phyloP scores from a whole-genome alignment of 2,329 filamentous ascomycete genomes.

The Rhynchosporium secalis region DNA sequence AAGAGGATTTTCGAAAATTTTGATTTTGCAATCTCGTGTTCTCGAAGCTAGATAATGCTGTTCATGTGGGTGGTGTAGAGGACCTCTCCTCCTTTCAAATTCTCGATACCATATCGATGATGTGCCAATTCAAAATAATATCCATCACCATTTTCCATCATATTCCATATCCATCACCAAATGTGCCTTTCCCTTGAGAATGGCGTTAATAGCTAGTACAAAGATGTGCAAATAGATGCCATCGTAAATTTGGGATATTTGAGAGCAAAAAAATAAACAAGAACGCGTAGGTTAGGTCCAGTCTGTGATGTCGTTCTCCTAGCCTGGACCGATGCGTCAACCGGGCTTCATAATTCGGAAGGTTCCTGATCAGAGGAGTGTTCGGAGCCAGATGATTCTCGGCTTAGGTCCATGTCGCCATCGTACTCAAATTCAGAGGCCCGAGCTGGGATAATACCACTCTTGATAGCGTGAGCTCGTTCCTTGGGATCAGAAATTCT shows the following conservation, averaged over 20 bases:
- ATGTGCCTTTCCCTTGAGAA: neutral
- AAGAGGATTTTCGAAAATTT: neutral
- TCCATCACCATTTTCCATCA: neutral
- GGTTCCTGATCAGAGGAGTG: neutral
- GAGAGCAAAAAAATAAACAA: neutral
- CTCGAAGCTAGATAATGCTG: slow-evolving; percentile 1
- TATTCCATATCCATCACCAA: neutral
- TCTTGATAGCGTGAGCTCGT: slow-evolving; percentile 32
- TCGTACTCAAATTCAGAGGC: slow-evolving; percentile 37
- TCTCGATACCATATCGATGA: neutral
- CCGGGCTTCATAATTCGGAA: neutral
- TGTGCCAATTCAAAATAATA: slow-evolving; percentile 3
- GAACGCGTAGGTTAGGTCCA: neutral
- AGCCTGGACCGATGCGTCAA: neutral
- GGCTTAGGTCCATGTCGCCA: slow-evolving; percentile 33
- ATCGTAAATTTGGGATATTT: neutral
- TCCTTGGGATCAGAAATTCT: slow-evolving; percentile 41
- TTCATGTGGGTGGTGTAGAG: slow-evolving; percentile 1
- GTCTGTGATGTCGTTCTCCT: too few relatives aligned
- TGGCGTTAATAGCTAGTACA: neutral
- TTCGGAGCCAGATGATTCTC: neutral
- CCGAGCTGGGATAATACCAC: slow-evolving; percentile 42
- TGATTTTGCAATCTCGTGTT: neutral
- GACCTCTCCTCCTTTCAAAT: slow-evolving; percentile 1
- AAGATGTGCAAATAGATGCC: neutral